Percentiles rank a stretch among this genome's conserved stretches.
Evolutionary conservation across 345 rosid species (phyloP).

Genomic region (Arabidopsis arenosa): DNA sequence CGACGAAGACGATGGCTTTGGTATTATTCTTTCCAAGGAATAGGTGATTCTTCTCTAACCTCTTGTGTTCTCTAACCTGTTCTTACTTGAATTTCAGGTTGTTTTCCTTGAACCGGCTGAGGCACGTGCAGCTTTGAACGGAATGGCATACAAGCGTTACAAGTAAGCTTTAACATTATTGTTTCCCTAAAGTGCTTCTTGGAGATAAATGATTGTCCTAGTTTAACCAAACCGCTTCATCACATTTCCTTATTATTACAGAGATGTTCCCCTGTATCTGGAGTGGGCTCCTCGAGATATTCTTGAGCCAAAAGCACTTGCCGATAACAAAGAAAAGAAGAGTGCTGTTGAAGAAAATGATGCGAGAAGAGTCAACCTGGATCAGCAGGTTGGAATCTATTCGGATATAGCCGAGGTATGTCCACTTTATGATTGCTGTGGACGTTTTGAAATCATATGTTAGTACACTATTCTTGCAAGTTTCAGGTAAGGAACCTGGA

Average conservation of each 20-base stretch:
- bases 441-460: neutral
- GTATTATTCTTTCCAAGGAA: slow-evolving; percentile 44
- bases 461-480: neutral
- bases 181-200: slow-evolving; percentile 5
- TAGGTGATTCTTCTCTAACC: slow-evolving; percentile 12
- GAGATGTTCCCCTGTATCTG: slow-evolving; percentile 88
- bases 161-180: slow-evolving; percentile 57
- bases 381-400: slow-evolving; percentile 72
- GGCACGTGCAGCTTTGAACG: slow-evolving; percentile 88
- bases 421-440: slow-evolving; percentile 15
- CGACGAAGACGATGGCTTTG: slow-evolving; percentile 87
- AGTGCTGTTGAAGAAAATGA: slow-evolving; percentile 63
- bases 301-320: slow-evolving; percentile 52
- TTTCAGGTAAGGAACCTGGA: slow-evolving; percentile 18
- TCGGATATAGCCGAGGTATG: slow-evolving; percentile 84
- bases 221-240: slow-evolving; percentile 16
- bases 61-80: neutral
- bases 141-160: slow-evolving; percentile 86
- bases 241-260: slow-evolving; percentile 42
- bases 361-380: slow-evolving; percentile 64
- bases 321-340: slow-evolving; percentile 47
- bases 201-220: slow-evolving; percentile 10
- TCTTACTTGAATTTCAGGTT: slow-evolving; percentile 58
- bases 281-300: slow-evolving; percentile 93
- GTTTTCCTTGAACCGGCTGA: slow-evolving; percentile 85